A percentile compares a stretch with the other conserved stretches of the same genome.
Conservation (phyloP, 352 stramenopile genomes). For the Pythium brachiatum region DNA sequence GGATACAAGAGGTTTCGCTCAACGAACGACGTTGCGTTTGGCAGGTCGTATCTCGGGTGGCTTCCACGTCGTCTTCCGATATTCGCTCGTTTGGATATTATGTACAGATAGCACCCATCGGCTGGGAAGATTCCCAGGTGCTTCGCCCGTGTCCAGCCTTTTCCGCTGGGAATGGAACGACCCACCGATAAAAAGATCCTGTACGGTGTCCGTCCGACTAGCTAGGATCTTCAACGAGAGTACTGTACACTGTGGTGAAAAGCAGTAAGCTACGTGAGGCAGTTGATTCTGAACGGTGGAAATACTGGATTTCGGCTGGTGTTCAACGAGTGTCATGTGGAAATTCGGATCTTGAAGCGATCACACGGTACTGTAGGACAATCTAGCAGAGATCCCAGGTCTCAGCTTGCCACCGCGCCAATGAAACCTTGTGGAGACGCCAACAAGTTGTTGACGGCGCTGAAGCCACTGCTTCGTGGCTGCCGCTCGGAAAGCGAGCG, state of each 20-base stretch:
- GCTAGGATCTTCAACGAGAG: not conserved
- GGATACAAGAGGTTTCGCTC: not conserved
- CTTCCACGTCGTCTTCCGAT: not conserved
- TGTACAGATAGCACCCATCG: not conserved
- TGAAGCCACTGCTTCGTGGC: no score
- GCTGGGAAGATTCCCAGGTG: slow-evolving; percentile 1
- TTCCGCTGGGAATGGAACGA: not conserved
- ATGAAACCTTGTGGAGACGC: not conserved
- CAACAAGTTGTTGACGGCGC: no score
- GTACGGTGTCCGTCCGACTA: not conserved
- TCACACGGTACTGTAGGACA: not conserved
- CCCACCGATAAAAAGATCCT: not conserved
- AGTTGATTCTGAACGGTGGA: no score
- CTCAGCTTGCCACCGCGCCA: not conserved
- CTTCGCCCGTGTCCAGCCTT: not conserved
- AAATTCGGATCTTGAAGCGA: not conserved
- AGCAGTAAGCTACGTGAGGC: no score
- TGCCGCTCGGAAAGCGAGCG: no score
- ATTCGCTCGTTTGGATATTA: not conserved
- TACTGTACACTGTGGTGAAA: no score
- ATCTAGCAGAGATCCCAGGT: not conserved
- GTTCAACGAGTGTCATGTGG: not conserved
- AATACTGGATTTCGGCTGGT: not conserved
- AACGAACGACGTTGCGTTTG: not conserved
- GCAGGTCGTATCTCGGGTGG: not conserved